Base-by-base conservation (phyloP, 2,329 filamentous ascomycete genomes). In the Esteya vermicola region DNA sequence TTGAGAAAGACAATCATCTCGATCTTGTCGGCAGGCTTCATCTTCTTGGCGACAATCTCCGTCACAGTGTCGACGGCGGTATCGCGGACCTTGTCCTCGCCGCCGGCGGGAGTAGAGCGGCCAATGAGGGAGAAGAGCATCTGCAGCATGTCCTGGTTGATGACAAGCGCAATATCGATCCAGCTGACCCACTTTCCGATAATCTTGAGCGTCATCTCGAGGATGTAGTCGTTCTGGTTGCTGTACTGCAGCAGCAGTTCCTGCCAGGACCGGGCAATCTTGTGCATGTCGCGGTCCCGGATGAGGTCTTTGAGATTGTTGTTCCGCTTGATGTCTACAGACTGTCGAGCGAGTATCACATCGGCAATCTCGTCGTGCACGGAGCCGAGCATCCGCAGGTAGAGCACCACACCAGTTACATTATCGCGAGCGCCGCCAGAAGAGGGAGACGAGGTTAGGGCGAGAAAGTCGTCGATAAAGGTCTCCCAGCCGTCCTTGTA, bases 311-410 rank as follows among this genome's bases (percentile, higher is more conserved):
- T 98, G 48, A 98, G 69, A 47, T 88, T 78, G 20, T 79, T 85
- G 56, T 93, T 93, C 46, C 83, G 79, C 59, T 85, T 89, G 49
- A 81, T 75, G 54, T 96, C 86, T 41, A 73, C 74, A 33, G 72
- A 75, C 38, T 85, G 78, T 30, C 89, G 76, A 36, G 81, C 77
- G 39, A 96, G 72, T 48, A 96, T 70, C 50, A 91, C 78, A 61
- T 98, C 91, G 47, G 89, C 91, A 53, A 98, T 95, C 59, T 98
- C 91, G 52, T 98, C 91, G 54, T 98, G 91, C 35, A 98, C 80
- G 26, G 88, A 91, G 48, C 80, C 75, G 35, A 96, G 70, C 47
- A 95, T 77, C 38, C 89, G 81, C 41, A 98, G 72, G 61, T 95
- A 96, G 51, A 98, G 75, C 26, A 88, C 66, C 36, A 91, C 82